phyloP scores from a whole-genome alignment of 495 filamentous ascomycete genomes.

The Penicillium paxilli region DNA sequence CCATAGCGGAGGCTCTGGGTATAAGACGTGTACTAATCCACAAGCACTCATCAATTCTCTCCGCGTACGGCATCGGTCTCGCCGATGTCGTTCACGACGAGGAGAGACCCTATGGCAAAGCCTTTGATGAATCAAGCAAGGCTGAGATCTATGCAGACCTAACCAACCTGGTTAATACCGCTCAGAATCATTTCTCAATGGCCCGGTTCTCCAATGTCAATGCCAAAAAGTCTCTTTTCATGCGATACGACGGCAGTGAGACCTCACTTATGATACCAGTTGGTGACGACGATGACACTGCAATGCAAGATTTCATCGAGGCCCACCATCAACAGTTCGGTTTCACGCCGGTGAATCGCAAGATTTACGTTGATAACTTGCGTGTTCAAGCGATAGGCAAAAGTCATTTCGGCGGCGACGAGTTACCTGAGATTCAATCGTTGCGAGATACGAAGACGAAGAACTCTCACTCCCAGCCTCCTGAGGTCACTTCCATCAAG shows the following conservation, averaged over 20 bases:
- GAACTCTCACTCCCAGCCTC: neutral
- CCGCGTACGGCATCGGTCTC: conserved; percentile 91
- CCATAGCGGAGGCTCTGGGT: conserved; percentile 85
- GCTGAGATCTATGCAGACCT: conserved; percentile 35
- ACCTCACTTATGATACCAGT: conserved; percentile 43
- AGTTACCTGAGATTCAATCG: no score
- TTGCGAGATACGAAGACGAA: no score
- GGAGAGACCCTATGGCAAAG: conserved; percentile 54
- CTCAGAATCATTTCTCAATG: conserved; percentile 6
- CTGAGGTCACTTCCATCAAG: conserved; percentile 47
- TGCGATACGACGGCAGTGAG: conserved; percentile 48
- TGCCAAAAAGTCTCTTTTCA: conserved; percentile 28
- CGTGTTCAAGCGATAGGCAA: conserved; percentile 72
- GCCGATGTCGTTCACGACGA: conserved; percentile 88
- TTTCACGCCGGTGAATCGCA: conserved; percentile 70
- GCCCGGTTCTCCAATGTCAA: conserved; percentile 5
- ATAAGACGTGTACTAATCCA: conserved; percentile 87
- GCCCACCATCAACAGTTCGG: conserved; percentile 92
- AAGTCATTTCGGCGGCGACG: no score
- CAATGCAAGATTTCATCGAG: conserved; percentile 75
- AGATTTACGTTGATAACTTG: conserved; percentile 66
- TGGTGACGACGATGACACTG: conserved; percentile 55
- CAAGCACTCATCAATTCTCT: conserved; percentile 87
- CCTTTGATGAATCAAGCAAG: conserved; percentile 62
- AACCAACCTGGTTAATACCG: no score